Conservation (phyloP, 805 yeast species). For the Ogataea saltuana region DNA sequence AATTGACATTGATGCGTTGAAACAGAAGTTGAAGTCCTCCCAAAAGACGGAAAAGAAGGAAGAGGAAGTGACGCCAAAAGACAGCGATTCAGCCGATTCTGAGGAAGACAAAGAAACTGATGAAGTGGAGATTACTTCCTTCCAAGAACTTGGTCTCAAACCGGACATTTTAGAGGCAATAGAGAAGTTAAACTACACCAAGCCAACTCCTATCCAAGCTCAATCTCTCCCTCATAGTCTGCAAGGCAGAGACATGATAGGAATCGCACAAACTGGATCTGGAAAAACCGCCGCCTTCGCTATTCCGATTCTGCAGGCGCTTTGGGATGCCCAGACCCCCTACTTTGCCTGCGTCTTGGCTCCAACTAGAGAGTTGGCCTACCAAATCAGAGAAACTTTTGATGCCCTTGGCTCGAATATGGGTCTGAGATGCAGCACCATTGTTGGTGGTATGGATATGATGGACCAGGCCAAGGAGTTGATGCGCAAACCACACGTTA, state of each 20-base stretch:
- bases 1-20: constrained; percentile 32
- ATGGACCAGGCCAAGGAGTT: constrained; percentile 96
- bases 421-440: constrained; percentile 88
- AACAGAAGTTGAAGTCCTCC: constrained; percentile 27
- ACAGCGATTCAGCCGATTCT: constrained; percentile 18
- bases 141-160: constrained; percentile 61
- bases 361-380: constrained; percentile 83
- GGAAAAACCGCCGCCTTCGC: constrained; percentile 99
- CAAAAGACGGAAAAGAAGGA: constrained; percentile 21
- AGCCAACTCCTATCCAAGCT: constrained; percentile 92
- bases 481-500: constrained; percentile 89
- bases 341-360: constrained; percentile 87
- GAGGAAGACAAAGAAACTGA: constrained; percentile 12
- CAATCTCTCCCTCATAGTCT: constrained; percentile 90
- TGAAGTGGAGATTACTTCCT: constrained; percentile 31
- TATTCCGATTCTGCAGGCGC: constrained; percentile 85
- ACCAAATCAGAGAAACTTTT: constrained; percentile 89
- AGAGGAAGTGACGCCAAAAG: constrained; percentile 8
- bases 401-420: constrained; percentile 88
- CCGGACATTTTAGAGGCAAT: constrained; percentile 83
- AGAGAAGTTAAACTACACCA: constrained; percentile 66
- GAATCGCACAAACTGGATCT: constrained; percentile 96
- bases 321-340: constrained; percentile 88
- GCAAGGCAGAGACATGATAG: constrained; percentile 89
- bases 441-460: constrained; percentile 98